These are phyloP conservation scores for Aspergillus taichungensis DNA, from an alignment of 495 filamentous ascomycete species.

Conservation along the genomic window DNA sequence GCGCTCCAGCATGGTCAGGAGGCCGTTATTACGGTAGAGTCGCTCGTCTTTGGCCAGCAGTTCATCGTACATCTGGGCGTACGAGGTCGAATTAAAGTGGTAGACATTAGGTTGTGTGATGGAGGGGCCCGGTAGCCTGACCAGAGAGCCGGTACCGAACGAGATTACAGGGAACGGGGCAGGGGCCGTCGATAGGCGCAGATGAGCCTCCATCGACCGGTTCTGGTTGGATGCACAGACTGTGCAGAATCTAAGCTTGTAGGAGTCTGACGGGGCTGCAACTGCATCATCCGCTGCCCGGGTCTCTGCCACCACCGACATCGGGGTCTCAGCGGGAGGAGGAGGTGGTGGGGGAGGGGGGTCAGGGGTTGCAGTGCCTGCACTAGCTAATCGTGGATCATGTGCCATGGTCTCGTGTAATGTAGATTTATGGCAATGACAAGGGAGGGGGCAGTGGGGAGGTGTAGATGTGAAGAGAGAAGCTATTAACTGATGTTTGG, in stretches of 20 bases:
- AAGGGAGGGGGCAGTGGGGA: background rate
- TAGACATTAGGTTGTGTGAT: constrained; percentile 95
- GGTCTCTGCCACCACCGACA: constrained; percentile 12
- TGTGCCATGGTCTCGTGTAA: constrained; percentile 37
- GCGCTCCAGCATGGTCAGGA: constrained; percentile 90
- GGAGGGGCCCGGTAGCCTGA: constrained; percentile 85
- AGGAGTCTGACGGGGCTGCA: constrained; percentile 43
- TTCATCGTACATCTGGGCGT: constrained; percentile 83
- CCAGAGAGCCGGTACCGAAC: constrained; percentile 92
- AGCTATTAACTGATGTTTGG: background rate
- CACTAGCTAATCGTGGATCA: constrained; percentile 47
- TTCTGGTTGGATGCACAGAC: constrained; percentile 98
- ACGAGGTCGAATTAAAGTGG: constrained; percentile 90
- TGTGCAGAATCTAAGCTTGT: constrained; percentile 93
- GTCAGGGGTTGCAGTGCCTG: constrained; percentile 34
- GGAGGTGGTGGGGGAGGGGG: constrained; percentile 47
- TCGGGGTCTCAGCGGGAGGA: constrained; percentile 21
- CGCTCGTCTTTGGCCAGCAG: constrained; percentile 75
- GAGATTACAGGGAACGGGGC: constrained; percentile 86
- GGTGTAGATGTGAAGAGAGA: constrained; percentile 9
- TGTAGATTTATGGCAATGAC: constrained; percentile 1
- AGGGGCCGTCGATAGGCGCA: constrained; percentile 66
- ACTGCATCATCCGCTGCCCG: constrained; percentile 19
- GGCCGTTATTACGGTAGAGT: constrained; percentile 83
- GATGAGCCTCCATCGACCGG: constrained; percentile 96